Evolutionary conservation across 257 asterid genomes (phyloP).

Genomic region (Scutellaria baicalensis): DNA sequence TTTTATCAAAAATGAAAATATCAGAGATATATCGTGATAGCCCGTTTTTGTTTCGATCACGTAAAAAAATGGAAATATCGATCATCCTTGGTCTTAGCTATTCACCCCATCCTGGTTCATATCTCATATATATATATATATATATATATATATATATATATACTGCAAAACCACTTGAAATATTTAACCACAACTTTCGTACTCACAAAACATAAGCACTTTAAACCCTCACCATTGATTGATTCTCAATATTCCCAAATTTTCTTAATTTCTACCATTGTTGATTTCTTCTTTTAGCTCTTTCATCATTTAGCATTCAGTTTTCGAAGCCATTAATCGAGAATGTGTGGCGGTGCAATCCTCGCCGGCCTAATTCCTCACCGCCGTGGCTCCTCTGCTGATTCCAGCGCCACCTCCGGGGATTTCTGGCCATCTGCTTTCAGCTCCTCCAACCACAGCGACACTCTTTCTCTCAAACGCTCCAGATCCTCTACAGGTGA

Average conservation of each 20-base stretch:
- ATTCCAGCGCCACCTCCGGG: conserved; percentile 33
- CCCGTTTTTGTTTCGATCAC: too few relatives aligned
- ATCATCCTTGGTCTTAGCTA: too few relatives aligned
- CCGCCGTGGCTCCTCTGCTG: conserved; percentile 36
- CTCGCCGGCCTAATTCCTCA: conserved; percentile 51
- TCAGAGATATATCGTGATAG: too few relatives aligned
- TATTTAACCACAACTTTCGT: neutral
- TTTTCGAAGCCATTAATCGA: neutral
- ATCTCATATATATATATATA: too few relatives aligned
- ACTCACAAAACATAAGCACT: neutral
- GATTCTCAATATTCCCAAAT: neutral
- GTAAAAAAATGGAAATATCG: too few relatives aligned
- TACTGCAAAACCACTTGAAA: neutral
- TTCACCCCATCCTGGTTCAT: too few relatives aligned
- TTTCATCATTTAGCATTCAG: neutral
- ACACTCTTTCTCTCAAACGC: conserved; percentile 26
- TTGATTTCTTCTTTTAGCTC: neutral
- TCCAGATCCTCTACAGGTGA: conserved; percentile 36
- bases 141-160: too few relatives aligned
- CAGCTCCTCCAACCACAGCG: conserved; percentile 8
- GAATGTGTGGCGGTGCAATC: conserved; percentile 87
- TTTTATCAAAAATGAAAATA: too few relatives aligned
- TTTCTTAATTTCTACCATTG: neutral
- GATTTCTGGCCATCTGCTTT: conserved; percentile 44
- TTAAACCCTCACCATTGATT: neutral